phyloP scores from a whole-genome alignment of 179 eudicot species.

The Camellia oleifera region DNA sequence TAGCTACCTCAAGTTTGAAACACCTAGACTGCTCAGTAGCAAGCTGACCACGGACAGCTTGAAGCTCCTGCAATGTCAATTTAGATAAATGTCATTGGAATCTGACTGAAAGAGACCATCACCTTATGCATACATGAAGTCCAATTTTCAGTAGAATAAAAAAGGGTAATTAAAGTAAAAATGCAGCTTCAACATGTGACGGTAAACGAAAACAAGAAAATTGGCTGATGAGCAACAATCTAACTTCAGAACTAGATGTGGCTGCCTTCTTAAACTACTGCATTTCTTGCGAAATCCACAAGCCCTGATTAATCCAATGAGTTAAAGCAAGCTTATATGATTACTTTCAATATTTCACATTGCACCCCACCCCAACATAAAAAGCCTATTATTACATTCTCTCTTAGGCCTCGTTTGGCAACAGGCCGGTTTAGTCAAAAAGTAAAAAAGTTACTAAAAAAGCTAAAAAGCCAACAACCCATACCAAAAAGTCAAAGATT shows the following conservation, averaged over 20 bases:
- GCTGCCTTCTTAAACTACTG: neutral
- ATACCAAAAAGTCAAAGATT: too few relatives aligned
- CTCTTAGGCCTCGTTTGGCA: too few relatives aligned
- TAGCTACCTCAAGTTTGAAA: conserved; percentile 91
- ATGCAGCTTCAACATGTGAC: neutral
- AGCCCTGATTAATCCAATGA: neutral
- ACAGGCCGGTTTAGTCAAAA: too few relatives aligned
- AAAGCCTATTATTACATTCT: neutral
- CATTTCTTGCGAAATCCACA: neutral
- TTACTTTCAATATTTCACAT: neutral
- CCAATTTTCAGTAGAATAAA: neutral
- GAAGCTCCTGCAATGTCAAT: conserved; percentile 77
- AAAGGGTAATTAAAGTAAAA: neutral
- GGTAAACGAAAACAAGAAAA: neutral
- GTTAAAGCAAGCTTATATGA: neutral
- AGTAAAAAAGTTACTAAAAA: too few relatives aligned
- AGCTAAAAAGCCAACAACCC: too few relatives aligned
- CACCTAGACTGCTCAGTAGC: conserved; percentile 96
- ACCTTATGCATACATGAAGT: neutral
- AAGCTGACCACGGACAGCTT: conserved; percentile 92
- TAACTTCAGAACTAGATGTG: neutral
- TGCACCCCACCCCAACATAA: conserved; percentile 1
- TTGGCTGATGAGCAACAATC: neutral
- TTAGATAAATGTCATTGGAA: neutral
- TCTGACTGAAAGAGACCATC: neutral